Conservation (phyloP, 2,329 filamentous ascomycete species). For the Alternaria longipes region DNA sequence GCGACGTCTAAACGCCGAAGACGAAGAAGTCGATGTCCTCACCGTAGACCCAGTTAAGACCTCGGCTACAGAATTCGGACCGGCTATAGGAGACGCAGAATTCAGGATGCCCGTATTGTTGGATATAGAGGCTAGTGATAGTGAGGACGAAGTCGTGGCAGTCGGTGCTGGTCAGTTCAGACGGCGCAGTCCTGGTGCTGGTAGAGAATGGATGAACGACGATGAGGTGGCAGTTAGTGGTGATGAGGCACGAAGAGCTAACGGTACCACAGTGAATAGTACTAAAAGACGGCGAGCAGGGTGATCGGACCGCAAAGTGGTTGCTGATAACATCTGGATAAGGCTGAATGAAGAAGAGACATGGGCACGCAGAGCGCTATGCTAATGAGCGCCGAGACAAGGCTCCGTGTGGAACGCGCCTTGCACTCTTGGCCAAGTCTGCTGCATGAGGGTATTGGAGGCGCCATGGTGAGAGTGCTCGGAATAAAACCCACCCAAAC, state of each 20-base stretch:
- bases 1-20: constrained; percentile 86
- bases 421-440: too few relatives aligned
- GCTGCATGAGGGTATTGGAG: too few relatives aligned
- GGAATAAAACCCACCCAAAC: too few relatives aligned
- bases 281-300: constrained; percentile 50
- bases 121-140: constrained; percentile 92
- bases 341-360: too few relatives aligned
- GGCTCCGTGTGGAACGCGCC: too few relatives aligned
- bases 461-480: too few relatives aligned
- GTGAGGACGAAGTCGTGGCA: constrained; percentile 83
- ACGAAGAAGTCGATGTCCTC: constrained; percentile 91
- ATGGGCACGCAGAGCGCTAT: too few relatives aligned
- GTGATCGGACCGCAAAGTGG: too few relatives aligned
- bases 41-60: constrained; percentile 72
- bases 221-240: constrained; percentile 55
- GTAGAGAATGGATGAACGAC: constrained; percentile 72
- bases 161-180: constrained; percentile 83
- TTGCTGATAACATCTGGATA: too few relatives aligned
- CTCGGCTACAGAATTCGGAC: constrained; percentile 59
- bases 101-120: constrained; percentile 95
- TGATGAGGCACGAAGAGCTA: constrained; percentile 46
- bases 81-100: constrained; percentile 56
- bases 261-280: constrained; percentile 44
- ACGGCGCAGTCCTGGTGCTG: constrained; percentile 80
- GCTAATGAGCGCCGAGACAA: too few relatives aligned